Evolutionary conservation across 495 filamentous ascomycete genomes (phyloP), one percentile per base, ranked within the genome.

Genomic region (Lineolata rhizophorae): DNA sequence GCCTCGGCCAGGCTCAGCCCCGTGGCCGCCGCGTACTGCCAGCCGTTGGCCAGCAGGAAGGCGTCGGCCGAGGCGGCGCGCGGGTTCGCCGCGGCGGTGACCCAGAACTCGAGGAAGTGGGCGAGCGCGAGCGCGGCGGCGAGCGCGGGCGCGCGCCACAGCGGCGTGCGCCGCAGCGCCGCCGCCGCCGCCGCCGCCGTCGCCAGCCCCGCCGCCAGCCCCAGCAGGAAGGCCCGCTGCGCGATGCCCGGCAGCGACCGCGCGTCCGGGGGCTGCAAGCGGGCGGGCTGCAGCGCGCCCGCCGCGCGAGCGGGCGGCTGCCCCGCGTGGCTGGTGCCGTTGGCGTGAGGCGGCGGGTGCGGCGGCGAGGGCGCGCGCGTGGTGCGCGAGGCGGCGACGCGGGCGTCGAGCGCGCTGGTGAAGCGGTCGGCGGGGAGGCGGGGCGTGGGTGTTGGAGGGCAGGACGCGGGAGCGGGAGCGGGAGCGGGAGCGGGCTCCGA

Each of bases 31-130:
- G 76, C 76, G 49, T 94, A 97, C 1, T 67, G 73, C 29, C 61
- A 64, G 30, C 90, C 87, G 46, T 97, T 97, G 24, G 65, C 62
- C 5, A 97, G 62, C 1, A 97, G 65, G 53, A 90, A 97, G 5
- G 81, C 72, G 35, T 58, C 59, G 12, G 79, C 54, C 4, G 61
- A 60, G 4, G 81, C 82, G n/a, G 62, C 53, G 21, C 56, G 51
- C 0, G 81, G 78, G 55, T 94, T 95, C 54, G 76, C 77, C 15
- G 53, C 54, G 17, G 87, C 87, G 0, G 85, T 94, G 30, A 69
- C 74, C 58, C 65, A 85, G 62, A 77, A 97, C 54, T 97, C 87
- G 52, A 97, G 74, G 57, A 91, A 91, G 54, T 97, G 87, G 64
- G 94, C 94, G 34, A 75, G 47, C 11, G 72, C 67, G 34, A 97